Conservation (phyloP, 345 rosid species). For the Bretschneidera sinensis region DNA sequence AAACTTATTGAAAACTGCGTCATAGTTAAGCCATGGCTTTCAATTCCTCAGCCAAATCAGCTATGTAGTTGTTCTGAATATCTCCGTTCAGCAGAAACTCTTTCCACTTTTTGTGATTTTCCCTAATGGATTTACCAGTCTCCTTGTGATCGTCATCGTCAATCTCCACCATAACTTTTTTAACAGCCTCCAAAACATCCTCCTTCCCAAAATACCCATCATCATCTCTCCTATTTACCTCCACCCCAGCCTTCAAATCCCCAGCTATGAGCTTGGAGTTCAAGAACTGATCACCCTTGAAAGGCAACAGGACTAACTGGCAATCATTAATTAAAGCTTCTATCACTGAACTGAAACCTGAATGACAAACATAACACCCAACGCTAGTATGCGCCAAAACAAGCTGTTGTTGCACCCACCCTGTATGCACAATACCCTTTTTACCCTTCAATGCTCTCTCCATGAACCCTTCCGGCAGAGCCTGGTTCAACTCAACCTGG, state of each 20-base stretch:
- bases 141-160: constrained; percentile 26
- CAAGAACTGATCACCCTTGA: constrained; percentile 35
- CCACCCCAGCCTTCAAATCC: constrained; percentile 28
- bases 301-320: constrained; percentile 31
- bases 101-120: constrained; percentile 28
- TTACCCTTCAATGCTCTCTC: constrained; percentile 19
- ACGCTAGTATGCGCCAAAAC: constrained; percentile 23
- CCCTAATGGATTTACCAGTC: constrained; percentile 20
- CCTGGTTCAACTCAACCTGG: background rate
- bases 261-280: constrained; percentile 26
- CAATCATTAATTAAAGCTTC: constrained; percentile 33
- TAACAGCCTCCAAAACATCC: constrained; percentile 21
- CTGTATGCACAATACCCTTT: constrained; percentile 23
- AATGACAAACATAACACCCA: constrained; percentile 28
- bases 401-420: constrained; percentile 34
- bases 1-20: too few species aligned
- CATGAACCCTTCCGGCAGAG: constrained; percentile 25
- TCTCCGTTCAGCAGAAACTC: constrained; percentile 24
- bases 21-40: constrained; percentile 19
- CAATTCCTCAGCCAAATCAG: constrained; percentile 18
- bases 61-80: constrained; percentile 17
- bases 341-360: constrained; percentile 29
- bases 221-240: constrained; percentile 25
- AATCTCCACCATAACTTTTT: constrained; percentile 25
- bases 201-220: constrained; percentile 30